These are phyloP conservation scores for Erodium moschatum DNA, from an alignment of 441 rosid genomes.

Conservation along the genomic window DNA sequence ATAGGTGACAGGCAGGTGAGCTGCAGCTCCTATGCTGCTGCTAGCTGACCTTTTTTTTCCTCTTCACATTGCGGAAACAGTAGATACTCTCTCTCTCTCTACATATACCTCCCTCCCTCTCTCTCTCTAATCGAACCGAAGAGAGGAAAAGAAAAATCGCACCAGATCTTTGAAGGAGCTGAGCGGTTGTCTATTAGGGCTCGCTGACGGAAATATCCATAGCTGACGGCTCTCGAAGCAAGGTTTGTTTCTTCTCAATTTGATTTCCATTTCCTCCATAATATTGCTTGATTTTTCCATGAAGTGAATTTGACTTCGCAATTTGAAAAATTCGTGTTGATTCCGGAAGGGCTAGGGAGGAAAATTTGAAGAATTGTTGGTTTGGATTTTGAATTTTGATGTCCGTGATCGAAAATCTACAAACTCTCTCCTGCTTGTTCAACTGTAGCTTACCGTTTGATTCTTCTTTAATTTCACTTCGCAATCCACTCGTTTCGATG, in stretches of 20 bases:
- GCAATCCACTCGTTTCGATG: neutral
- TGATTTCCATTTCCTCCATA: neutral
- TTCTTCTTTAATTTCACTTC: neutral
- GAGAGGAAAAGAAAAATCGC: neutral
- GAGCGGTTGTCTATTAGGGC: neutral
- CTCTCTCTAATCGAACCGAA: neutral
- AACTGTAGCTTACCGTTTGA: neutral
- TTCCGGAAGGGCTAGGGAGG: neutral
- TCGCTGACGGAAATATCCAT: neutral
- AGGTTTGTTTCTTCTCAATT: neutral
- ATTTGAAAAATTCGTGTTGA: neutral
- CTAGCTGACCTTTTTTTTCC: neutral
- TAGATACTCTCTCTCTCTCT: neutral
- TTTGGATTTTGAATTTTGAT: too few species aligned
- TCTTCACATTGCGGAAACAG: neutral
- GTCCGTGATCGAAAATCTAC: neutral
- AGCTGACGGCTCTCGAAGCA: neutral
- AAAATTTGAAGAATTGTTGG: neutral
- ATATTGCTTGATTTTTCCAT: neutral
- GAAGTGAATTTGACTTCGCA: neutral
- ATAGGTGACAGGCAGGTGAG: conserved; percentile 1
- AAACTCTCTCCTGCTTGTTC: neutral
- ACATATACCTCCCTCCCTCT: neutral
- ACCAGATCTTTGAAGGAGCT: neutral
- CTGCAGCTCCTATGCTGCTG: neutral